A percentile compares a stretch with the other conserved stretches of the same genome.
These are phyloP conservation scores for Platanus orientalis DNA, from an alignment of 164 flowering plant genomes.

Conservation along the genomic window DNA sequence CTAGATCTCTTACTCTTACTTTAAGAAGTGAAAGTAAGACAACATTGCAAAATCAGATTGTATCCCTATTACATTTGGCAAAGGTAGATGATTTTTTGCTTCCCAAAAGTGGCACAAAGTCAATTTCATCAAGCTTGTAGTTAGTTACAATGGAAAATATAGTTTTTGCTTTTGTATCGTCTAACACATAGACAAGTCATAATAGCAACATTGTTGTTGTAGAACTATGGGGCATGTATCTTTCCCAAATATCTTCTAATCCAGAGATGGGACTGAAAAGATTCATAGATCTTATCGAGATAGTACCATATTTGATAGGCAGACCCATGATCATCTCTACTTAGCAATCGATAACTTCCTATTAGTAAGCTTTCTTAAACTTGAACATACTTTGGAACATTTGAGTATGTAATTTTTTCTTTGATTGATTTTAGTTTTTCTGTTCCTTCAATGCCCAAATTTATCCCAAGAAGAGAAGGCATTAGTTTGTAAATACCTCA, in stretches of 20 bases:
- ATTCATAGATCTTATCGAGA: constrained; percentile 69
- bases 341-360: constrained; percentile 52
- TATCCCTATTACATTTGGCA: constrained; percentile 53
- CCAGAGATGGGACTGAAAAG: constrained; percentile 41
- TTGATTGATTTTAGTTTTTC: not conserved
- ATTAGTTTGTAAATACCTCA: constrained; percentile 69
- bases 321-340: constrained; percentile 73
- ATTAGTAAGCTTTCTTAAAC: constrained; percentile 19
- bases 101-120: constrained; percentile 36
- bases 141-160: constrained; percentile 60
- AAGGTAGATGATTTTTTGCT: constrained; percentile 60
- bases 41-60: constrained; percentile 58
- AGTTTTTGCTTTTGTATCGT: constrained; percentile 42
- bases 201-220: constrained; percentile 41
- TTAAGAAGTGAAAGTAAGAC: constrained; percentile 27
- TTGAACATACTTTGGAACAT: too few relatives aligned
- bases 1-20: constrained; percentile 49
- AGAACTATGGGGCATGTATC: constrained; percentile 74
- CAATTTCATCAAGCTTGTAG: constrained; percentile 46
- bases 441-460: constrained; percentile 36
- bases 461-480: constrained; percentile 72
- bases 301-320: too few relatives aligned
- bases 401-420: not conserved
- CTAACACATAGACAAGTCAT: constrained; percentile 22
- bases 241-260: constrained; percentile 51